Evolutionary conservation across 305 asterid genomes (phyloP).

Genomic region (Andrographis paniculata): DNA sequence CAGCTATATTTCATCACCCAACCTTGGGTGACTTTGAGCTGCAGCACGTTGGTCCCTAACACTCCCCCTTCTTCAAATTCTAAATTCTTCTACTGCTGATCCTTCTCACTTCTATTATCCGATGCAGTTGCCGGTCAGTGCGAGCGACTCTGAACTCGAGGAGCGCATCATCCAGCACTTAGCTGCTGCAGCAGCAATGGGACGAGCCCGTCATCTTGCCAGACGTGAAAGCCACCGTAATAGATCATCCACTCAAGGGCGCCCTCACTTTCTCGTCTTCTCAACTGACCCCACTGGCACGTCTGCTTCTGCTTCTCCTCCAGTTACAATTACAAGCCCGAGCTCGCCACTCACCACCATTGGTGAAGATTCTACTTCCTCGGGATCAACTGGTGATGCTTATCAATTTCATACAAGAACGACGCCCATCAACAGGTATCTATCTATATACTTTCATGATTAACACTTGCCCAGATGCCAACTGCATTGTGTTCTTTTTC

Average conservation of each 20-base stretch:
- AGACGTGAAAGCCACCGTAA: constrained; percentile 55
- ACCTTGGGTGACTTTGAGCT: constrained; percentile 59
- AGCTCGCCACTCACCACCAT: too few species aligned
- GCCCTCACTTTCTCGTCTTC: constrained; percentile 48
- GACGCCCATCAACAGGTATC: too few species aligned
- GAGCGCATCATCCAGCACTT: constrained; percentile 77
- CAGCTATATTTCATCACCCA: constrained; percentile 59
- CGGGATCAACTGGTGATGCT: too few species aligned
- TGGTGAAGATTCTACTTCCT: too few species aligned
- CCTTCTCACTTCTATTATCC: constrained; percentile 12
- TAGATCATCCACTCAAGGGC: constrained; percentile 44
- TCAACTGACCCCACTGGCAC: constrained; percentile 48
- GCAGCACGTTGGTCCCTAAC: constrained; percentile 59
- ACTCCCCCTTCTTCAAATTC: constrained; percentile 12
- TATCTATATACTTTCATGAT: too few species aligned
- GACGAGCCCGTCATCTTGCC: constrained; percentile 51
- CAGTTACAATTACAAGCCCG: too few species aligned
- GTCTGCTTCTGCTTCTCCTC: constrained; percentile 28
- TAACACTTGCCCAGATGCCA: too few species aligned
- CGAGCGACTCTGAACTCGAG: constrained; percentile 59
- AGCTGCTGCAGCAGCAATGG: constrained; percentile 95
- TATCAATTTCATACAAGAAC: too few species aligned
- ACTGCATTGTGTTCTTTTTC: too few species aligned
- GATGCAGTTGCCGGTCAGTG: constrained; percentile 58
- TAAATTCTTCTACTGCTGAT: constrained; percentile 9